Evolutionary conservation across 139 green algal species (phyloP).

Genomic region (Chlamydomonas eustigma): DNA sequence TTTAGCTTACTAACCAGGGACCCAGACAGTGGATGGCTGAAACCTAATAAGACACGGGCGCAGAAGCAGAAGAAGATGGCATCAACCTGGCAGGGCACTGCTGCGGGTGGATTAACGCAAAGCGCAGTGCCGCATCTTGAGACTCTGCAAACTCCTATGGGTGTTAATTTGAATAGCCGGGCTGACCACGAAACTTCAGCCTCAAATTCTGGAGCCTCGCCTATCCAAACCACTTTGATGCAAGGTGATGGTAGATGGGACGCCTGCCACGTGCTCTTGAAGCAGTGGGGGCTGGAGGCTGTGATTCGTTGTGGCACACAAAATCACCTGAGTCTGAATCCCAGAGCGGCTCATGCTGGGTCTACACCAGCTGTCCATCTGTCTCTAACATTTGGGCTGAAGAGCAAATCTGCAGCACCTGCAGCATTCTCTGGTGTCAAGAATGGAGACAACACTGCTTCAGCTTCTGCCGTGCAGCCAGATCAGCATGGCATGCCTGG

Average conservation of each 20-base stretch:
- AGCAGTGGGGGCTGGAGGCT: slow-evolving; percentile 25
- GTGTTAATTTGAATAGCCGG: background rate
- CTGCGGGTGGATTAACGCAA: background rate
- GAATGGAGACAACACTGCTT: background rate
- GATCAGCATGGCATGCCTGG: background rate
- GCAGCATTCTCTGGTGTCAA: too few species aligned
- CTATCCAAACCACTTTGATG: too few species aligned
- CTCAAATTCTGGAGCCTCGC: too few species aligned
- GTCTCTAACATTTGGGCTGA: slow-evolving; percentile 11
- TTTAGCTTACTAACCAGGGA: background rate
- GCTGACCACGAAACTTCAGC: background rate
- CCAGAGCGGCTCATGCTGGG: background rate
- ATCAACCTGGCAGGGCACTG: background rate
- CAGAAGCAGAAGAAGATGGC: background rate
- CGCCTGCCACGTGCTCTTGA: background rate
- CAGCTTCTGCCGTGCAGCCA: background rate
- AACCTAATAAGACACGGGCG: background rate
- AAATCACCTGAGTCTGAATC: background rate
- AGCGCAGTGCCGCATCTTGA: background rate
- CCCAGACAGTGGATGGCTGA: background rate
- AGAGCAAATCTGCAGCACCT: background rate
- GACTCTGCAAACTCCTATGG: background rate
- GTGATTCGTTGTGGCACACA: background rate
- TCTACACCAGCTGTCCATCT: slow-evolving; percentile 4
- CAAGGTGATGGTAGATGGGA: too few species aligned